These are phyloP conservation scores for Suillus variegatus DNA, from an alignment of 768 basidiomycete species.

Conservation along the genomic window DNA sequence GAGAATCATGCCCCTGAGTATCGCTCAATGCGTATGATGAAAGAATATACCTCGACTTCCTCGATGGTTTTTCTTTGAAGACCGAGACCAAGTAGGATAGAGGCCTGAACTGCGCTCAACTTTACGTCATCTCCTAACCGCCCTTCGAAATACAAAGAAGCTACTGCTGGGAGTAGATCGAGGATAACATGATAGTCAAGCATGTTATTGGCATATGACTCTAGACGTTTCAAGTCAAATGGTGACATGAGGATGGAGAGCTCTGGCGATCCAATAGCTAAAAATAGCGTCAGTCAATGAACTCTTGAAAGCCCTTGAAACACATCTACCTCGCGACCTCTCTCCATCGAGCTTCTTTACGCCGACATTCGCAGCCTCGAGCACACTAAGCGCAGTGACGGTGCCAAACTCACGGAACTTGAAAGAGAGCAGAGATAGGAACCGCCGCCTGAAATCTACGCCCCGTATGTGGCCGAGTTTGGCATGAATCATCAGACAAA, in stretches of 20 bases:
- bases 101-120: slow-evolving; percentile 87
- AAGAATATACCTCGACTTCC: slow-evolving; percentile 70
- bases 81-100: slow-evolving; percentile 87
- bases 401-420: slow-evolving; percentile 94
- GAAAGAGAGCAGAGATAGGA: slow-evolving; percentile 87
- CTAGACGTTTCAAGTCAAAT: slow-evolving; percentile 93
- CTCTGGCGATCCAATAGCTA: slow-evolving; percentile 38
- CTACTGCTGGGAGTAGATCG: slow-evolving; percentile 82
- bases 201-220: slow-evolving; percentile 94
- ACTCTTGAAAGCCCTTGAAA: slow-evolving; percentile 27
- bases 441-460: slow-evolving; percentile 91
- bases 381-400: slow-evolving; percentile 81
- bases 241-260: slow-evolving; percentile 73
- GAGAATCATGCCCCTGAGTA: not conserved
- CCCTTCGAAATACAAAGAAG: slow-evolving; percentile 83
- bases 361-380: slow-evolving; percentile 80
- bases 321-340: slow-evolving; percentile 18
- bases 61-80: slow-evolving; percentile 89
- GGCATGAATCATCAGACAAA: not conserved
- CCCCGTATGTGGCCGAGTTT: not conserved
- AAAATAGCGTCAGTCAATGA: slow-evolving; percentile 33
- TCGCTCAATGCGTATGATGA: not conserved
- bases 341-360: slow-evolving; percentile 47
- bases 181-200: slow-evolving; percentile 96
- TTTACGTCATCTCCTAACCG: slow-evolving; percentile 63